Conservation (phyloP, 106 monocot genomes). For the Acorus gramineus region DNA sequence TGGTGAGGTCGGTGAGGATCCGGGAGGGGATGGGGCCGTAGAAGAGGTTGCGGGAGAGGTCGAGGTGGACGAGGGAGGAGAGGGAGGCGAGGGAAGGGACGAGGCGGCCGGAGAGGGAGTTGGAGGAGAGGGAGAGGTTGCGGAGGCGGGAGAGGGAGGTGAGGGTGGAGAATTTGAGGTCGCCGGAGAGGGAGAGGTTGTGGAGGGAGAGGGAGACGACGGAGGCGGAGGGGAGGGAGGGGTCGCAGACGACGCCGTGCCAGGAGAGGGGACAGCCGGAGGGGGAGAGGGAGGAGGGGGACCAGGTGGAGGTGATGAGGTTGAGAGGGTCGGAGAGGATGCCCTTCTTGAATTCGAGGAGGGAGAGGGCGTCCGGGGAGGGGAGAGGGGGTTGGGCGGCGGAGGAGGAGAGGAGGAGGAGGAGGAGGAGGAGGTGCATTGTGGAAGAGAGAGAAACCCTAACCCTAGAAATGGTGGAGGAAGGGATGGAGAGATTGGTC, state of each 20-base stretch:
- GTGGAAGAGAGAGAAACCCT: neutral
- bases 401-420: neutral
- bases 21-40: constrained; percentile 64
- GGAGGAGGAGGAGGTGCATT: neutral
- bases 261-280: constrained; percentile 9
- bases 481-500: neutral
- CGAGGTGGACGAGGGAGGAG: constrained; percentile 46
- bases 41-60: constrained; percentile 79
- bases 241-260: constrained; percentile 44
- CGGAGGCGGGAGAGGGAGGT: constrained; percentile 28
- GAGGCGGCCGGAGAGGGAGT: constrained; percentile 68
- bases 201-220: constrained; percentile 46
- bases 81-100: constrained; percentile 43
- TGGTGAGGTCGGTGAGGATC: constrained; percentile 31
- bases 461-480: neutral
- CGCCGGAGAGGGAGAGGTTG: constrained; percentile 52
- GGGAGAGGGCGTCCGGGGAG: neutral
- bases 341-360: constrained; percentile 1
- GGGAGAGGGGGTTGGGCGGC: neutral
- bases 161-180: constrained; percentile 58
- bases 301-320: neutral
- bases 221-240: constrained; percentile 4
- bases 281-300: neutral
- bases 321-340: neutral
- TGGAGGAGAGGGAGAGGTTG: constrained; percentile 53